Evolutionary conservation across 257 asterid genomes (phyloP).

Genomic region (Forsythia viridissima): DNA sequence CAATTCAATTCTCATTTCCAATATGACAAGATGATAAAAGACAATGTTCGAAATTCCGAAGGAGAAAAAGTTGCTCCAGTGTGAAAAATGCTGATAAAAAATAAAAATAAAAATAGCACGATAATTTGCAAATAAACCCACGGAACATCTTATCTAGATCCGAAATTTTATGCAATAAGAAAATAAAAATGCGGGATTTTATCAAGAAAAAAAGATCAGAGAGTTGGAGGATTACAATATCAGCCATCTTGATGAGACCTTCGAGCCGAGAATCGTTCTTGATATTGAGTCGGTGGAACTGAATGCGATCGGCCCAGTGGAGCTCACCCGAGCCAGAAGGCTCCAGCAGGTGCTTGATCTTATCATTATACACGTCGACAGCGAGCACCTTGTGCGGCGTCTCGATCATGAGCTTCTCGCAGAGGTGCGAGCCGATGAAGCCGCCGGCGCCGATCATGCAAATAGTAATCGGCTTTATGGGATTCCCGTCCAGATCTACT

Average conservation of each 20-base stretch:
- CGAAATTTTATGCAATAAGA: not conserved
- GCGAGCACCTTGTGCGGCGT: slow-evolving; percentile 59
- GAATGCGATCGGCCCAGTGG: slow-evolving; percentile 44
- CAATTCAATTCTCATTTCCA: no score
- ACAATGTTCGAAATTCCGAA: not conserved
- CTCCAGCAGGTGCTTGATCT: slow-evolving; percentile 58
- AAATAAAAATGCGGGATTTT: not conserved
- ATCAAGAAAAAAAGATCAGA: not conserved
- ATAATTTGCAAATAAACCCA: not conserved
- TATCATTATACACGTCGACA: slow-evolving; percentile 59
- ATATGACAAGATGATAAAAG: no score
- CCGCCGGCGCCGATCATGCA: slow-evolving; percentile 79
- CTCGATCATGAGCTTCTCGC: slow-evolving; percentile 54
- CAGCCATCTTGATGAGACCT: slow-evolving; percentile 60
- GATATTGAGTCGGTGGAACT: slow-evolving; percentile 57
- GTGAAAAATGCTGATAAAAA: not conserved
- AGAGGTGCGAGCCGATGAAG: slow-evolving; percentile 63
- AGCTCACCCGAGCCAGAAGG: slow-evolving; percentile 24
- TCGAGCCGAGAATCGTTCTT: slow-evolving; percentile 62
- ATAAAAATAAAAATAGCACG: not conserved
- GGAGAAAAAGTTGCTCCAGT: not conserved
- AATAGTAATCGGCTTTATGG: slow-evolving; percentile 44
- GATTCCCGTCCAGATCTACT: slow-evolving; percentile 59
- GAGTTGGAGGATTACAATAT: slow-evolving; percentile 36
- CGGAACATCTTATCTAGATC: slow-evolving; percentile 27